phyloP scores from a whole-genome alignment of 2,329 filamentous ascomycete species.

The Sarocladium brachiariae region DNA sequence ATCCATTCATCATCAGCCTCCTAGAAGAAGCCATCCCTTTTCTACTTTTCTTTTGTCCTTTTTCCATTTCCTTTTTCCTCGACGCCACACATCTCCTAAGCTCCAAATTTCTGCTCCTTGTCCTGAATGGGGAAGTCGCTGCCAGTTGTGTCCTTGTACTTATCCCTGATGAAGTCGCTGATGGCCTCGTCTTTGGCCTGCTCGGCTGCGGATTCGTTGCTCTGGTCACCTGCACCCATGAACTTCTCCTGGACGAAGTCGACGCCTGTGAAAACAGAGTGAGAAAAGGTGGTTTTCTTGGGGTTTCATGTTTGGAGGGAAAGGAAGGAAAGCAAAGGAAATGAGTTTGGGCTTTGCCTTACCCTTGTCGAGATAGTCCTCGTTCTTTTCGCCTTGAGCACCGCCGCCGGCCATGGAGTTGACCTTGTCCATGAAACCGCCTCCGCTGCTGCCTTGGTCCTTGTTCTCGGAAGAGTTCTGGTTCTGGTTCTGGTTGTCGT shows the following conservation, averaged over 20 bases:
- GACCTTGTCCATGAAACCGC: conserved; percentile 62
- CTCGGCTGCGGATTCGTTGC: conserved; percentile 66
- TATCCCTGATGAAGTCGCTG: conserved; percentile 60
- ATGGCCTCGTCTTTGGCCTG: conserved; percentile 81
- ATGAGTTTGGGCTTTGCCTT: background rate
- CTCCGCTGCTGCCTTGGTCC: conserved; percentile 14
- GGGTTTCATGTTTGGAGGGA: background rate
- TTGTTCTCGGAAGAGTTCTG: conserved; percentile 18
- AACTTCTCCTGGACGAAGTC: conserved; percentile 73
- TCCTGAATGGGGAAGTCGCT: conserved; percentile 64
- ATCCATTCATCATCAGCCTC: too few relatives aligned
- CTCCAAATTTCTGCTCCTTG: conserved; percentile 44
- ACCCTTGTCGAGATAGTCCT: conserved; percentile 81
- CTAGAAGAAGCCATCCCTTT: too few relatives aligned
- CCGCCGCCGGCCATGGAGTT: conserved; percentile 69
- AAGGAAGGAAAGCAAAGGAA: background rate
- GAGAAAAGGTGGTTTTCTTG: background rate
- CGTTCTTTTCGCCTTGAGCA: conserved; percentile 68
- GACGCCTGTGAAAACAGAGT: conserved; percentile 45
- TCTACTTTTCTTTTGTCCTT: too few relatives aligned
- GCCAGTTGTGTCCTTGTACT: conserved; percentile 65
- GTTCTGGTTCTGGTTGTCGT: conserved; percentile 27
- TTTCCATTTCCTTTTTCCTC: too few relatives aligned
- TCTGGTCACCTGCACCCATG: conserved; percentile 61
- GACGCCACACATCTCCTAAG: too few relatives aligned